Conservation (phyloP, 257 asterid species). For the Fraxinus americana region DNA sequence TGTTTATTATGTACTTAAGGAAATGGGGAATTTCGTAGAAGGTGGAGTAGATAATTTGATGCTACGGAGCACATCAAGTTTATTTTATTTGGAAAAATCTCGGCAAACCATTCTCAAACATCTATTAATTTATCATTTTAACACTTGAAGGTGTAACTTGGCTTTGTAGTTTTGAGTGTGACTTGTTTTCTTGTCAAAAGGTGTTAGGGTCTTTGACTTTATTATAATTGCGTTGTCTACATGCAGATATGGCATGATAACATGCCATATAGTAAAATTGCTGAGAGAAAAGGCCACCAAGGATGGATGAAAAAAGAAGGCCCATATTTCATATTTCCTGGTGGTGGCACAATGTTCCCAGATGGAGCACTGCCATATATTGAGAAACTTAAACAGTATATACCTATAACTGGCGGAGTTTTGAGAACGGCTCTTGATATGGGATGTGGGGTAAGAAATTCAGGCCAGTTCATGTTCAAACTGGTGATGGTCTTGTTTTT, state of each 20-base stretch:
- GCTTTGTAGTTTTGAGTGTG: background rate
- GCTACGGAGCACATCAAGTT: background rate
- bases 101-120: background rate
- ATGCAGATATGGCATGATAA: constrained; percentile 95
- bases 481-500: constrained; percentile 2
- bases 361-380: constrained; percentile 92
- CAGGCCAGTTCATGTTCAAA: constrained; percentile 2
- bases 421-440: constrained; percentile 97
- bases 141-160: background rate
- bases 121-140: background rate
- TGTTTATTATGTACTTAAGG: background rate
- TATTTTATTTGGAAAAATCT: background rate
- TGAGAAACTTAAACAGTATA: constrained; percentile 91
- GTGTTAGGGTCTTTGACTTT: background rate
- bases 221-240: constrained; percentile 5
- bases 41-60: background rate
- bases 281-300: constrained; percentile 95
- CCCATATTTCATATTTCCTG: constrained; percentile 85
- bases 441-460: constrained; percentile 92
- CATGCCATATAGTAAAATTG: constrained; percentile 90
- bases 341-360: constrained; percentile 97
- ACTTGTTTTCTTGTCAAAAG: background rate
- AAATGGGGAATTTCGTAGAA: background rate
- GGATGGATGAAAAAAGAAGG: constrained; percentile 99
- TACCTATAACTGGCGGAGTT: constrained; percentile 82